phyloP scores from a whole-genome alignment of 2,329 filamentous ascomycete species.

The Thermochaetoides dissita region DNA sequence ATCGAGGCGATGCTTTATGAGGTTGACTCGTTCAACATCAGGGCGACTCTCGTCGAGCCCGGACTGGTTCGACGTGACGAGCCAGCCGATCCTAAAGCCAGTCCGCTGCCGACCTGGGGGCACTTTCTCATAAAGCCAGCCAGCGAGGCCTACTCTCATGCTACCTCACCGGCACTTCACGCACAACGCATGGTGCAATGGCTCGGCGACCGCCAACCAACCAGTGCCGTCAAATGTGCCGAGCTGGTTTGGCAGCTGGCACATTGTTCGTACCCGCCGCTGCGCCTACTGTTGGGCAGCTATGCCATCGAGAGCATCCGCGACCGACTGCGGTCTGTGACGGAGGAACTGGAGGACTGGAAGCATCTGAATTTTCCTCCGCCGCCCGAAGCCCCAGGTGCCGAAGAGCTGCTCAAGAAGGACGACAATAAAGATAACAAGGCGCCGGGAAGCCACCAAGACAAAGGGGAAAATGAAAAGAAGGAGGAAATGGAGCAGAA shows the following conservation, averaged over 20 bases:
- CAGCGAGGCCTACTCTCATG: slow-evolving; percentile 64
- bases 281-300: slow-evolving; percentile 74
- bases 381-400: slow-evolving; percentile 23
- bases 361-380: slow-evolving; percentile 63
- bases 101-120: slow-evolving; percentile 65
- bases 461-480: slow-evolving; percentile 6
- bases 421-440: slow-evolving; percentile 13
- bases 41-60: slow-evolving; percentile 83
- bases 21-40: slow-evolving; percentile 80
- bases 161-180: slow-evolving; percentile 73
- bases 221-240: slow-evolving; percentile 81
- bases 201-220: slow-evolving; percentile 84
- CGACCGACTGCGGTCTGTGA: slow-evolving; percentile 76
- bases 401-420: slow-evolving; percentile 17
- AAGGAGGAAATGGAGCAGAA: slow-evolving; percentile 3
- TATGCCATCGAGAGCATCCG: slow-evolving; percentile 94
- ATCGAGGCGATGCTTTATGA: slow-evolving; percentile 97
- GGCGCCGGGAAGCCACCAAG: slow-evolving; percentile 6
- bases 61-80: slow-evolving; percentile 82
- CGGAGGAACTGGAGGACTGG: slow-evolving; percentile 91
- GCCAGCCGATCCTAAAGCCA: slow-evolving; percentile 34
- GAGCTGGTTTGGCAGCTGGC: slow-evolving; percentile 90
- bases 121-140: slow-evolving; percentile 84
- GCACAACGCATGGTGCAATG: slow-evolving; percentile 86
- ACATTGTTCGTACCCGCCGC: slow-evolving; percentile 85